phyloP scores from a whole-genome alignment of 1,139 yeast genomes.

The Candida sp. region DNA sequence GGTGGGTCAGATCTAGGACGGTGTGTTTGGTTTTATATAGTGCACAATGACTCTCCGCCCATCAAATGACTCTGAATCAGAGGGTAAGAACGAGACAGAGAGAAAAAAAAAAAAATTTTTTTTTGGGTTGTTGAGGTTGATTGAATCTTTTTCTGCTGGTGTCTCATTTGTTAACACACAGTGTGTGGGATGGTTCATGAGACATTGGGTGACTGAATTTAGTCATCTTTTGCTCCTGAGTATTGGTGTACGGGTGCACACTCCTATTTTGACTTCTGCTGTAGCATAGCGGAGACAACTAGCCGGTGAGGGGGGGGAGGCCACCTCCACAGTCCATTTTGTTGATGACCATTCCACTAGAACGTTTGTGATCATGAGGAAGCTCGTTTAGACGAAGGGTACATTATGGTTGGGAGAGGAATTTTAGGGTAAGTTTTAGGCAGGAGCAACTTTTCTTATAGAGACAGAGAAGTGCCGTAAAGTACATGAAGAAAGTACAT shows the following conservation, averaged over 20 bases:
- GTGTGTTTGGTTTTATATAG: not conserved
- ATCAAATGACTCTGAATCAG: constrained; percentile 6
- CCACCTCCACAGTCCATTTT: not conserved
- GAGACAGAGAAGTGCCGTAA: too few relatives aligned
- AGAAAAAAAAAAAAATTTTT: not conserved
- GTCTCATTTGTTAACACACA: not conserved
- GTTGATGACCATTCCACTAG: too few relatives aligned
- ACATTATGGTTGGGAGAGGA: too few relatives aligned
- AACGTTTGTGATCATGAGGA: too few relatives aligned
- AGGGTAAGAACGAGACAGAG: not conserved
- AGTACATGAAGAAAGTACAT: too few relatives aligned
- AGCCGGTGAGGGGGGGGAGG: not conserved
- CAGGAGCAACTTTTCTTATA: too few relatives aligned
- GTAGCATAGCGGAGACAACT: not conserved
- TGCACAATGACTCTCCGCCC: not conserved
- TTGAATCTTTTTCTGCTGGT: not conserved
- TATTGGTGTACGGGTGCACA: not conserved
- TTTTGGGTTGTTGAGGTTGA: not conserved
- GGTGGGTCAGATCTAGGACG: not conserved
- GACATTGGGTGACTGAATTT: constrained; percentile 2
- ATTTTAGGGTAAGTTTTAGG: too few relatives aligned
- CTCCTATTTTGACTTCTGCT: not conserved
- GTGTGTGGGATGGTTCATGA: not conserved
- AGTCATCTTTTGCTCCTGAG: not conserved
- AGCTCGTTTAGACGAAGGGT: too few relatives aligned